phyloP scores from a whole-genome alignment of 202 grass and related monocot species.

The Schoenoplectus tabernaemontani region DNA sequence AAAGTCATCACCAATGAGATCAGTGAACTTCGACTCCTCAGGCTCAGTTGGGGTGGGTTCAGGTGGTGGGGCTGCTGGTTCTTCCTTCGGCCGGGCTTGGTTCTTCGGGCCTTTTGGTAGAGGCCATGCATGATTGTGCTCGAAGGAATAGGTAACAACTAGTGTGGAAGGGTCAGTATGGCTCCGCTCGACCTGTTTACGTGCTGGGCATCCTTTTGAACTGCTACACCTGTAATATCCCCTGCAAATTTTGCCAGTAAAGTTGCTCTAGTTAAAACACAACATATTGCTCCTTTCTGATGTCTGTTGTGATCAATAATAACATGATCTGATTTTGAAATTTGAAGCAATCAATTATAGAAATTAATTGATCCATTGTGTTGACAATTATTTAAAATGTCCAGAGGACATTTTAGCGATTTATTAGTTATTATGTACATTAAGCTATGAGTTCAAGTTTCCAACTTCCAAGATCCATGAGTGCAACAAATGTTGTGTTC shows the following conservation, averaged over 20 bases:
- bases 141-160: conserved; percentile 69
- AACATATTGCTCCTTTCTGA: neutral
- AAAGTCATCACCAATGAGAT: conserved; percentile 44
- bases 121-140: conserved; percentile 60
- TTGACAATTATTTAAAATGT: too few species aligned
- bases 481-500: too few species aligned
- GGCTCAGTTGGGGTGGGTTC: conserved; percentile 6
- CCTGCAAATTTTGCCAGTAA: conserved; percentile 25
- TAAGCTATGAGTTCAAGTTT: too few species aligned
- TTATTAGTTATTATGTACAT: too few species aligned
- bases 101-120: conserved; percentile 26
- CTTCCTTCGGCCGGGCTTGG: conserved; percentile 22
- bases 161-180: conserved; percentile 40
- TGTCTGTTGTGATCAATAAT: too few species aligned
- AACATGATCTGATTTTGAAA: too few species aligned
- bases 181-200: conserved; percentile 85
- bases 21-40: neutral
- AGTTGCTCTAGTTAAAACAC: neutral
- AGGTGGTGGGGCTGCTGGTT: neutral
- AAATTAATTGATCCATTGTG: too few species aligned
- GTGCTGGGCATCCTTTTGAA: conserved; percentile 75
- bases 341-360: too few species aligned
- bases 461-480: too few species aligned
- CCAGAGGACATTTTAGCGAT: too few species aligned
- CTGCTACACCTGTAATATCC: conserved; percentile 90